phyloP scores from a whole-genome alignment of 2,329 filamentous ascomycete genomes.

The Fusarium clavum region DNA sequence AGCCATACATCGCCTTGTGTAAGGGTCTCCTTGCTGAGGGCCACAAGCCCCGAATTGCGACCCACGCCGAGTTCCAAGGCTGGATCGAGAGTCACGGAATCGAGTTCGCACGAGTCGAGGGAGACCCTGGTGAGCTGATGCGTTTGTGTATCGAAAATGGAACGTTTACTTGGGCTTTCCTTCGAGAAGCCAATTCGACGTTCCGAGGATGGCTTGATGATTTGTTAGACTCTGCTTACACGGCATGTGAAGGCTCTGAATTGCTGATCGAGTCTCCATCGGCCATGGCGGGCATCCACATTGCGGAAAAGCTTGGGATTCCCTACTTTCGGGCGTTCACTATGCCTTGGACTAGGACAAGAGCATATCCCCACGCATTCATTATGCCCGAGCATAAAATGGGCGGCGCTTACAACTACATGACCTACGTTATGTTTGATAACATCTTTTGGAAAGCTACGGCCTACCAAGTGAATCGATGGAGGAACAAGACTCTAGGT shows the following conservation, averaged over 20 bases:
- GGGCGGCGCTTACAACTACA: slow-evolving; percentile 94
- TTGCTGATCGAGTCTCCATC: slow-evolving; percentile 94
- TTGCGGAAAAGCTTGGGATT: slow-evolving; percentile 90
- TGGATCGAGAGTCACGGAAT: slow-evolving; percentile 97
- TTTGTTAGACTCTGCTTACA: slow-evolving; percentile 83
- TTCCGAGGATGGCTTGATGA: slow-evolving; percentile 97
- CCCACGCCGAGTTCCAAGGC: slow-evolving; percentile 86
- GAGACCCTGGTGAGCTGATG: slow-evolving; percentile 95
- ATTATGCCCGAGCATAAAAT: slow-evolving; percentile 92
- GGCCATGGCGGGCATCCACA: slow-evolving; percentile 97
- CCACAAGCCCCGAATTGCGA: slow-evolving; percentile 87
- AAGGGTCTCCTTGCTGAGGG: slow-evolving; percentile 90
- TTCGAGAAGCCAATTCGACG: slow-evolving; percentile 85
- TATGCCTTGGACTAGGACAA: slow-evolving; percentile 97
- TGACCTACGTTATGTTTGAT: slow-evolving; percentile 96
- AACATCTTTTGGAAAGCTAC: slow-evolving; percentile 97
- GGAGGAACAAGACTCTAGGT: slow-evolving; percentile 84
- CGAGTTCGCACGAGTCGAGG: slow-evolving; percentile 87
- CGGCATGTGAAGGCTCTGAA: slow-evolving; percentile 86
- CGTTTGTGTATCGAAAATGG: slow-evolving; percentile 95
- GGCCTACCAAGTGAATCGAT: slow-evolving; percentile 89
- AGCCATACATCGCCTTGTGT: slow-evolving; percentile 96
- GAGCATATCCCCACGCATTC: slow-evolving; percentile 97
- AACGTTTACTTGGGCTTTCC: slow-evolving; percentile 93
- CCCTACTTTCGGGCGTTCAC: slow-evolving; percentile 98